phyloP scores from a whole-genome alignment of 176 grass and related monocot species.

The Avena insularis region DNA sequence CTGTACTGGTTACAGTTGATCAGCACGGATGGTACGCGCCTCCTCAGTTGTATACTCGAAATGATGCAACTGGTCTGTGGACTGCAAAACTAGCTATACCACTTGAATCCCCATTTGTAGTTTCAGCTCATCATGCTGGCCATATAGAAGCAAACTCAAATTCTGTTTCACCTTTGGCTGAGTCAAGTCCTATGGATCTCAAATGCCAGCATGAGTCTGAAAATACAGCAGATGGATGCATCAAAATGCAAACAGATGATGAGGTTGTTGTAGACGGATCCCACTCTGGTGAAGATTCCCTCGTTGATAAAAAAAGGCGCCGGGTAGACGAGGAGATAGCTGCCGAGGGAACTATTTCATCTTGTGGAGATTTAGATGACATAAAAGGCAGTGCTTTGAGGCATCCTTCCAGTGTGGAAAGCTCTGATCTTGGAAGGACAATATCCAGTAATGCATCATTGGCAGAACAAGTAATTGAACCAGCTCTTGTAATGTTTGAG shows the following conservation, averaged over 20 bases:
- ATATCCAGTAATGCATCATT: constrained; percentile 84
- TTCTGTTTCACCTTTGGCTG: constrained; percentile 50
- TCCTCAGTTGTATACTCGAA: constrained; percentile 85
- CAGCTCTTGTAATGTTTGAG: constrained; percentile 99
- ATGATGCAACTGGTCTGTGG: constrained; percentile 85
- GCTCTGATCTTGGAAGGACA: constrained; percentile 61
- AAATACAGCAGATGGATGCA: constrained; percentile 65
- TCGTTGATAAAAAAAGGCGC: constrained; percentile 78
- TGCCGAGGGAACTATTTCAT: constrained; percentile 70
- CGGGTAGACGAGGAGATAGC: constrained; percentile 70
- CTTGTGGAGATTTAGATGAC: constrained; percentile 64
- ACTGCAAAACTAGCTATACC: constrained; percentile 68
- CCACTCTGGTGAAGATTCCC: constrained; percentile 59
- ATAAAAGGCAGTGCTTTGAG: constrained; percentile 57
- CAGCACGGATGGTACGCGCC: constrained; percentile 92
- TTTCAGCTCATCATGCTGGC: constrained; percentile 48
- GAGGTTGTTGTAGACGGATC: constrained; percentile 63
- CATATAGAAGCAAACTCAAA: constrained; percentile 52
- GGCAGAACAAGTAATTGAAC: constrained; percentile 95
- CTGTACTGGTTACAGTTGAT: constrained; percentile 94
- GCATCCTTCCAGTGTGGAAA: constrained; percentile 56
- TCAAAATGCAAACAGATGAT: constrained; percentile 89
- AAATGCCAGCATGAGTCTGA: constrained; percentile 68
- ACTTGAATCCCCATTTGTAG: constrained; percentile 58
- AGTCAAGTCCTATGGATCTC: constrained; percentile 74